Evolutionary conservation across 2,329 filamentous ascomycete genomes (phyloP).

Genomic region (Bipolaris bicolor): DNA sequence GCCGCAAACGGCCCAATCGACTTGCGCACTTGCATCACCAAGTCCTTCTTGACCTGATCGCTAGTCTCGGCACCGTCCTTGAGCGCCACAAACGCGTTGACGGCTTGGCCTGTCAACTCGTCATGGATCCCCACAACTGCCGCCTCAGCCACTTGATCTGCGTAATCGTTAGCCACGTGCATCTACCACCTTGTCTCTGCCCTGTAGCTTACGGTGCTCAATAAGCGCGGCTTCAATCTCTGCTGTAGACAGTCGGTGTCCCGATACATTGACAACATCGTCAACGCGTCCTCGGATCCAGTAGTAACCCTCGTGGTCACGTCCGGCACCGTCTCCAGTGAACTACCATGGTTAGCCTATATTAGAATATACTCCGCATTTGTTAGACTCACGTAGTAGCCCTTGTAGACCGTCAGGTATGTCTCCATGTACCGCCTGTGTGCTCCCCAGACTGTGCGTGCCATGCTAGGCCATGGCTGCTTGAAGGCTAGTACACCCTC

Average conservation of each 20-base stretch:
- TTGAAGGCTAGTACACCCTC: conserved; percentile 97
- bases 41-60: conserved; percentile 88
- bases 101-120: conserved; percentile 94
- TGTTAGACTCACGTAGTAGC: conserved; percentile 80
- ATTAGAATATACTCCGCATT: neutral
- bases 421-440: conserved; percentile 99
- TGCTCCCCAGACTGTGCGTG: conserved; percentile 94
- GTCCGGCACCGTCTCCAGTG: conserved; percentile 90
- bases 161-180: conserved; percentile 28
- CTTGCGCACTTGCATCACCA: conserved; percentile 93
- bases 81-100: conserved; percentile 94
- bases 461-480: conserved; percentile 98
- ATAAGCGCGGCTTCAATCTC: conserved; percentile 97
- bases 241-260: conserved; percentile 93
- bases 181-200: neutral
- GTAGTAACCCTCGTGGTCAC: conserved; percentile 98
- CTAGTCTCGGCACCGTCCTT: conserved; percentile 80
- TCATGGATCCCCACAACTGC: conserved; percentile 93
- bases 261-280: conserved; percentile 97
- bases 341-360: conserved; percentile 61
- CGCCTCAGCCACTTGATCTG: conserved; percentile 82
- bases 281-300: conserved; percentile 99
- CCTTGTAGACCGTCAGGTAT: conserved; percentile 96
- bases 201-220: conserved; percentile 69
- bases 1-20: conserved; percentile 97